Percentiles rank a stretch among this genome's conserved stretches.
These are phyloP conservation scores for Cytospora mali DNA, from an alignment of 2,329 filamentous ascomycete genomes.

Conservation along the genomic window DNA sequence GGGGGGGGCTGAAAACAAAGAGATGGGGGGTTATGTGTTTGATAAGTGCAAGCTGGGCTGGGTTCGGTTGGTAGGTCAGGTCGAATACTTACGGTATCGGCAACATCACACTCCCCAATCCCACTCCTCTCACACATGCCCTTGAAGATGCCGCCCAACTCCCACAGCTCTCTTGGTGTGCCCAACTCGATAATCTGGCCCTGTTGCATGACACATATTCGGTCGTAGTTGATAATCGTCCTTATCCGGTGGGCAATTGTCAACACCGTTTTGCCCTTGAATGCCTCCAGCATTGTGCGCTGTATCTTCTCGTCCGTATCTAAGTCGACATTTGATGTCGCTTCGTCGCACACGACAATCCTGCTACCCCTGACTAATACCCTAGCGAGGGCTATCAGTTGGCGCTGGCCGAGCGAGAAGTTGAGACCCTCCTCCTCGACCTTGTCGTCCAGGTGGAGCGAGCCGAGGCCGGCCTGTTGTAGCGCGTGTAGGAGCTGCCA, in stretches of 20 bases:
- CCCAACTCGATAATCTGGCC: conserved; percentile 71
- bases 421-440: conserved; percentile 70
- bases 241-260: conserved; percentile 39
- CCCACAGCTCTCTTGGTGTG: conserved; percentile 57
- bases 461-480: background rate
- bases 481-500: conserved; percentile 8
- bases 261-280: conserved; percentile 16
- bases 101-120: too few relatives aligned
- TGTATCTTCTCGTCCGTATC: conserved; percentile 75
- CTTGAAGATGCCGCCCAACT: too few relatives aligned
- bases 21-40: too few relatives aligned
- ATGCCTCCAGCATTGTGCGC: conserved; percentile 63
- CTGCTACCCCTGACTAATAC: conserved; percentile 71
- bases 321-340: conserved; percentile 75
- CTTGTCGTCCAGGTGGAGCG: conserved; percentile 55
- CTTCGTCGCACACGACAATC: conserved; percentile 77
- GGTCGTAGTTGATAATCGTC: conserved; percentile 73
- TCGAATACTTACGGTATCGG: too few relatives aligned
- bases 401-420: conserved; percentile 68
- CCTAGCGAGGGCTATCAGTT: conserved; percentile 72
- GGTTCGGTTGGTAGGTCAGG: too few relatives aligned
- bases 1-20: too few relatives aligned
- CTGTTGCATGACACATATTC: conserved; percentile 73
- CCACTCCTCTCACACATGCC: too few relatives aligned
- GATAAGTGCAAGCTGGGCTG: too few relatives aligned